Base-by-base conservation (phyloP, 169 alveolate species). In the Plasmodium chabaudi region DNA sequence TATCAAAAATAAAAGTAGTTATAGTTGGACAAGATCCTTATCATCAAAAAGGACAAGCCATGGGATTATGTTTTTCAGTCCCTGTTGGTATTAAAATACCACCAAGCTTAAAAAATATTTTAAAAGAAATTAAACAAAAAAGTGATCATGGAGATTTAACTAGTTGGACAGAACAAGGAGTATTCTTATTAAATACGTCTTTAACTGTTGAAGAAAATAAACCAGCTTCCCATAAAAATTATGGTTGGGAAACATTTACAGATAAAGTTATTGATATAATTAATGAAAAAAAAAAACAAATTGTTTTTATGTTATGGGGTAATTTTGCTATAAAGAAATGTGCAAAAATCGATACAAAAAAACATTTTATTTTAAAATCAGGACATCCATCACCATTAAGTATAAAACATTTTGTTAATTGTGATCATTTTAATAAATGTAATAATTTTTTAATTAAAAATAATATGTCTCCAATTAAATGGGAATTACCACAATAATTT, bases 1-100 rank as follows among this genome's bases (percentile, higher is more conserved):
- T 60, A 44, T 63, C 64, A 59, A 67, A 63, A 46, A 77, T 98
- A 12, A 97, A 98, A 84, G 99, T 98, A 25, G 99, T 99, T 19
- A 97, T 98, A 27, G 98, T 99, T 12, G 99, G 99, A 0, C 99
- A 99, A 92, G 99, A 98, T 82, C 99, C 99, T 0, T 98, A 98
- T 82, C 99, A 97, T 73, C 98, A 97, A 60, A 97, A 97, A 13
- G 97, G 97, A 9, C 99, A 99, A 88, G 99, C 99, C n/a, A 97
- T 97, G 99, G 99, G 99, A 9, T 93, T 99, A 49, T 95, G 99
- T 88, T 98, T 98, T 91, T 97, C 99, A 12, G 99, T 99, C 6
- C 99, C 99, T 15, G 90, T 94, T 27, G 98, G 97, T 4, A 94
- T 96, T 9, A 94, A 96, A 73, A 92, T 95, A 19, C 99, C 99